phyloP scores from a whole-genome alignment of 805 yeast genomes.

The Lipomyces yamanashiensis region DNA sequence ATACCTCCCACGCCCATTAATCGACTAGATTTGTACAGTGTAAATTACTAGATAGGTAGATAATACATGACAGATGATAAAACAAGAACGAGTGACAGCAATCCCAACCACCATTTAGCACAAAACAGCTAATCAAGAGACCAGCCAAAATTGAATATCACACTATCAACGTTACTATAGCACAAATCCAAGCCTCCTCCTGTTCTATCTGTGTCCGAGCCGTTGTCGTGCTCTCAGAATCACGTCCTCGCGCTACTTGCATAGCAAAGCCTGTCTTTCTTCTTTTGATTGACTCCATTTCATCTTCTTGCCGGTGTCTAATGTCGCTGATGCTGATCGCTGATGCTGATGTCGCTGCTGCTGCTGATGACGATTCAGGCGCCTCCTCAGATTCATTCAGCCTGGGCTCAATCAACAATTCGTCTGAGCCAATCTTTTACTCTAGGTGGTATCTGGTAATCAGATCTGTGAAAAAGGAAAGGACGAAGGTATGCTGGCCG shows the following conservation, averaged over 20 bases:
- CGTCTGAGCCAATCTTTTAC: constrained; percentile 20
- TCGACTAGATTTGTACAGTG: no score
- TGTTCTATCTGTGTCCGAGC: constrained; percentile 44
- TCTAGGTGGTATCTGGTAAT: constrained; percentile 32
- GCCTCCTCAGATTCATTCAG: background rate
- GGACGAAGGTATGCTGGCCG: constrained; percentile 1
- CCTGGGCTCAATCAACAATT: constrained; percentile 15
- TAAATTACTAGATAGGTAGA: no score
- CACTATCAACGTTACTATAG: background rate
- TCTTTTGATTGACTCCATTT: constrained; percentile 53
- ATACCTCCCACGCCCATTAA: constrained; percentile 12
- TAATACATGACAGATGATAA: no score
- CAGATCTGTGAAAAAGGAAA: constrained; percentile 21
- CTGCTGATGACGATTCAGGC: background rate
- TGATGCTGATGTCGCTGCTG: background rate
- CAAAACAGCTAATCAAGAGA: background rate
- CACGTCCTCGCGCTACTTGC: constrained; percentile 60
- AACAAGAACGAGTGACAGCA: constrained; percentile 47
- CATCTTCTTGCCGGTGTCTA: constrained; percentile 33
- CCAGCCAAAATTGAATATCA: background rate
- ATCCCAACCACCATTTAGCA: background rate
- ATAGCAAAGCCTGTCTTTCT: constrained; percentile 52
- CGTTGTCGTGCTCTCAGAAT: constrained; percentile 64
- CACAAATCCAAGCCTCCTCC: background rate
- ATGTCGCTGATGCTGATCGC: no score